Evolutionary conservation across 352 stramenopile genomes (phyloP), one percentile per base, ranked within the genome.

Genomic region (Peronospora farinosa): DNA sequence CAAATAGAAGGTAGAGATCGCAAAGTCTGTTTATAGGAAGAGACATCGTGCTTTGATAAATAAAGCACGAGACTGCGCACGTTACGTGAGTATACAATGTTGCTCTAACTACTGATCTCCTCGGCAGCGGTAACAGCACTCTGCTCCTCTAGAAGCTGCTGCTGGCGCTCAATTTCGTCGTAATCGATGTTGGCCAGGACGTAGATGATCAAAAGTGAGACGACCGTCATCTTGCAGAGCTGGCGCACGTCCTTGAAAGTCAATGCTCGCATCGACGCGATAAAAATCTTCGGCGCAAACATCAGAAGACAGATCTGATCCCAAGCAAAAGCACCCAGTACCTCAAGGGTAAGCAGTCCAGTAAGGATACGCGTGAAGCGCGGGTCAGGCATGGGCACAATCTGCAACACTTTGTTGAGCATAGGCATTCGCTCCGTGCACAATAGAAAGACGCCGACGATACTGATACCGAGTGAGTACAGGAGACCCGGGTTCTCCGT

Each of bases 401-500:
- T 93, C 66, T 96, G 80, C 46, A 97, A 69, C 55, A 94, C 77
- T 56, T 94, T 88, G 83, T 95, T 96, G 52, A 97, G 93, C 32
- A 92, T 60, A 17, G 88, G 88, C 74, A 96, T 93, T 2, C 83
- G 86, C 75, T 84, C 82, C 43, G 74, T 96, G 71, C 64, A 99
- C 53, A 90, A 76, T 86, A 92, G 76, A 90, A 93, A 93, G 19
- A 93, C 81, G 16, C 80, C 84, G 32, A 93, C 83, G 40, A 93
- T 81, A 40, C 75, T 88, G 46, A 93, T 70, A 0, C 82, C 82
- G 1, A 95, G 78, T 46, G 84, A 95, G 68, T 93, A 93, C 19
- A 98, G 75, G n/a, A 99, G 59, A n/a, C 91, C 66, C 9, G 89
- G 89, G 65, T 99, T 98, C 43, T 99, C 90, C 25, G 69, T 86